These are phyloP conservation scores for Linnemannia zychae DNA, from an alignment of 192 early-diverging fungal species.

Conservation along the genomic window DNA sequence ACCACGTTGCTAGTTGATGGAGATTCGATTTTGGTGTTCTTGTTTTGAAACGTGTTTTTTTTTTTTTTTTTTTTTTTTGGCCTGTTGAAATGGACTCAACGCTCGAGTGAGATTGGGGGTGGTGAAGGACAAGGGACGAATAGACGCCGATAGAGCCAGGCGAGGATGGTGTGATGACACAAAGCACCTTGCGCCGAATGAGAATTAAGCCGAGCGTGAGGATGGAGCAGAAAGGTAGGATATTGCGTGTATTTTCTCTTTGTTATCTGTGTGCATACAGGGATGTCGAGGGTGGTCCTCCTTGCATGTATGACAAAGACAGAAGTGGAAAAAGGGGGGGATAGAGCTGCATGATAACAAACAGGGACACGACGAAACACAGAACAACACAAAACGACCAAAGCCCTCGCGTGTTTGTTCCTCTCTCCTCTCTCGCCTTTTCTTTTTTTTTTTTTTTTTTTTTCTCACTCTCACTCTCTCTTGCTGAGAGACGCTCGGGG, in stretches of 20 bases:
- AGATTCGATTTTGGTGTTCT: background rate
- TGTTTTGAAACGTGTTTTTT: background rate
- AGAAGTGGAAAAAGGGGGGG: background rate
- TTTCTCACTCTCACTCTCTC: background rate
- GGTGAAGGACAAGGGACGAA: background rate
- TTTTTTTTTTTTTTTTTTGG: background rate
- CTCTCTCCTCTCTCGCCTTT: background rate
- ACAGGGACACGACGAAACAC: background rate
- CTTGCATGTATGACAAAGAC: slow-evolving; percentile 51
- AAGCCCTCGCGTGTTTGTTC: slow-evolving; percentile 1
- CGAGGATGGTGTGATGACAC: background rate
- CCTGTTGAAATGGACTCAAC: background rate
- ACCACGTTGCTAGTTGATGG: background rate
- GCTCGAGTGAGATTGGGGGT: background rate
- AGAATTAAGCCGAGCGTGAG: background rate
- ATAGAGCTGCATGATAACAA: slow-evolving; percentile 33
- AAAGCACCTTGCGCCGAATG: background rate
- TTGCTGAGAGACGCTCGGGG: background rate
- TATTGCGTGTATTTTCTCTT: background rate
- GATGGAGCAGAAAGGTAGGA: slow-evolving; percentile 7
- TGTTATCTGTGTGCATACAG: background rate
- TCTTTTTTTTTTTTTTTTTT: background rate
- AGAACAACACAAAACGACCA: background rate
- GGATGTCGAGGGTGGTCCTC: background rate
- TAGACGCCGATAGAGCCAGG: background rate